These are phyloP conservation scores for Bipolaris gigantea DNA, from an alignment of 2,329 filamentous ascomycete genomes.

Conservation along the genomic window DNA sequence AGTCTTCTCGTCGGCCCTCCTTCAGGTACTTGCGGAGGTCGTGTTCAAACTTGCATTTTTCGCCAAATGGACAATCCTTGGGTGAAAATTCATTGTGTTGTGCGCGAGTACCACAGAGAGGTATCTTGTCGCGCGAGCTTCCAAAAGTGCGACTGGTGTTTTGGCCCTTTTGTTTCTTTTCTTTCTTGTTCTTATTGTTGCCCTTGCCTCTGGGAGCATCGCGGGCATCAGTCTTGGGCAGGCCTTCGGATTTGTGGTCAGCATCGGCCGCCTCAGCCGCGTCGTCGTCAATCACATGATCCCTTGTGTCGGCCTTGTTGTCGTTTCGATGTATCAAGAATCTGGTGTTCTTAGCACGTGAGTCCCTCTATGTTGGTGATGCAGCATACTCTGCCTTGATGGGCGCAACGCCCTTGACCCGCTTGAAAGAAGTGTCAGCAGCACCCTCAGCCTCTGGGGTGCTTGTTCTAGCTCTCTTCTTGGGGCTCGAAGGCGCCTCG, in stretches of 20 bases:
- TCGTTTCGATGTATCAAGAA: slow-evolving; percentile 38
- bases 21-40: slow-evolving; percentile 82
- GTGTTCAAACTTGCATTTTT: slow-evolving; percentile 80
- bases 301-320: slow-evolving; percentile 28
- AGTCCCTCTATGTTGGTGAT: slow-evolving; percentile 3
- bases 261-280: slow-evolving; percentile 60
- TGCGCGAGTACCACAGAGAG: slow-evolving; percentile 74
- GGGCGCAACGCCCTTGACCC: slow-evolving; percentile 62
- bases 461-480: slow-evolving; percentile 36
- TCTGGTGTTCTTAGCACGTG: slow-evolving; percentile 32
- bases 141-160: slow-evolving; percentile 85
- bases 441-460: slow-evolving; percentile 39
- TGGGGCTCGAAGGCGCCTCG: slow-evolving; percentile 38
- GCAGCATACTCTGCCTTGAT: slow-evolving; percentile 70
- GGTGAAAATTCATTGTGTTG: slow-evolving; percentile 80
- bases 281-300: slow-evolving; percentile 54
- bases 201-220: slow-evolving; percentile 48
- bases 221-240: slow-evolving; percentile 40
- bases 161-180: slow-evolving; percentile 71
- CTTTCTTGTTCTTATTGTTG: slow-evolving; percentile 58
- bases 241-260: slow-evolving; percentile 37
- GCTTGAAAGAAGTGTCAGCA: slow-evolving; percentile 32
- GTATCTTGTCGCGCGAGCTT: slow-evolving; percentile 73
- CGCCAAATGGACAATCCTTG: slow-evolving; percentile 71
- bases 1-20: slow-evolving; percentile 77